Percentiles rank a stretch among this genome's conserved stretches.
phyloP scores from a whole-genome alignment of 202 grass and related monocot genomes.

The Schoenoplectus triqueter region DNA sequence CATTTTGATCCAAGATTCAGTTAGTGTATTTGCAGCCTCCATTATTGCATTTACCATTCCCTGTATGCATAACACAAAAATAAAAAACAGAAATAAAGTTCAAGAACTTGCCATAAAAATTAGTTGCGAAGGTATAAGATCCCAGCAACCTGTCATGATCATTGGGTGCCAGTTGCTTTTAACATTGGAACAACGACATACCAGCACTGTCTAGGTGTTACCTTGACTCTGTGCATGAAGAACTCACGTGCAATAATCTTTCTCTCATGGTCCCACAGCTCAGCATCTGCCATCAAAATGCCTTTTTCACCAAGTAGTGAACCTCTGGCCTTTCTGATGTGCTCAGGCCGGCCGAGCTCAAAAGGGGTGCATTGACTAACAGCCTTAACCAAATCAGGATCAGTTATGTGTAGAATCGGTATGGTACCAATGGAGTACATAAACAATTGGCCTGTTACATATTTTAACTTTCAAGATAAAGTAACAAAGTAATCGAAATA shows the following conservation, averaged over 20 bases:
- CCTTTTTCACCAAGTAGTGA: slow-evolving; percentile 46
- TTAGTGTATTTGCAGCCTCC: slow-evolving; percentile 48
- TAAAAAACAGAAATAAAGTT: neutral
- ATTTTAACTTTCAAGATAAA: neutral
- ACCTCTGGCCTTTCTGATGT: slow-evolving; percentile 44
- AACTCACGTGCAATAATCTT: slow-evolving; percentile 53
- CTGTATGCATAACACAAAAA: slow-evolving; percentile 32
- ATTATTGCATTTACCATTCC: slow-evolving; percentile 63
- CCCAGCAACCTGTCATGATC: too few species aligned
- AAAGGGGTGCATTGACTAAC: slow-evolving; percentile 41
- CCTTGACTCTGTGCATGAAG: slow-evolving; percentile 50
- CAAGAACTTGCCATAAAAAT: neutral
- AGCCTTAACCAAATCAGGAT: slow-evolving; percentile 45
- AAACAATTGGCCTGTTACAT: slow-evolving; percentile 52
- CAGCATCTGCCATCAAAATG: slow-evolving; percentile 48
- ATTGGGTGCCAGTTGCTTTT: too few species aligned
- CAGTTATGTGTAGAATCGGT: slow-evolving; percentile 55
- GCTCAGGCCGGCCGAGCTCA: slow-evolving; percentile 37
- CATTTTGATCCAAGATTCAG: slow-evolving; percentile 58
- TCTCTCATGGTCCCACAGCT: slow-evolving; percentile 50
- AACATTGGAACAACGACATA: neutral
- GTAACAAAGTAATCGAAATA: slow-evolving; percentile 1
- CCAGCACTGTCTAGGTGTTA: neutral
- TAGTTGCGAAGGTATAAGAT: too few species aligned
- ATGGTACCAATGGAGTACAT: slow-evolving; percentile 49